Percentiles rank a stretch among this genome's conserved stretches.
Evolutionary conservation across 139 green algal genomes (phyloP).

Genomic region (Closterium sp.): DNA sequence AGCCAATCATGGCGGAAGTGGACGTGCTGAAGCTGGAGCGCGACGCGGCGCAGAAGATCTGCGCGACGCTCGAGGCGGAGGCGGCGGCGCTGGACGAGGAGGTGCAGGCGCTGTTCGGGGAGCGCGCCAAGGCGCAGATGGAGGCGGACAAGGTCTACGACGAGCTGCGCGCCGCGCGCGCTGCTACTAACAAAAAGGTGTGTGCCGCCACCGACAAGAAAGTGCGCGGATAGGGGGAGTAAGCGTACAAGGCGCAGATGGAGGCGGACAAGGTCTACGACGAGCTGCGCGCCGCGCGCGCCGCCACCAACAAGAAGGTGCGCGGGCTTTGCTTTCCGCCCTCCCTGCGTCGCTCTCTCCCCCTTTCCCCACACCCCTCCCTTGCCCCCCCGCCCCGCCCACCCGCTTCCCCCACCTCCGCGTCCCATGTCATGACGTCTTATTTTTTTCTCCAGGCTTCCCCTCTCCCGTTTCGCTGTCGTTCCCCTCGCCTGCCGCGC

Average conservation of each 20-base stretch:
- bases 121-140: not conserved
- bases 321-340: not conserved
- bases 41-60: constrained; percentile 40
- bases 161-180: constrained; percentile 14
- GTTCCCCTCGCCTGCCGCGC: too few relatives aligned
- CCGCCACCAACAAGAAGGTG: constrained; percentile 1
- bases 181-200: too few relatives aligned
- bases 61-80: constrained; percentile 33
- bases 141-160: constrained; percentile 36
- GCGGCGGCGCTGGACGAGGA: constrained; percentile 22
- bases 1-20: constrained; percentile 32
- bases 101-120: constrained; percentile 23
- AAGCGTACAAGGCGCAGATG: not conserved
- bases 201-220: too few relatives aligned
- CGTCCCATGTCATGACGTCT: too few relatives aligned
- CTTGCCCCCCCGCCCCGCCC: too few relatives aligned
- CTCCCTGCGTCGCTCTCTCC: too few relatives aligned
- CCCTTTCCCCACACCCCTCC: too few relatives aligned
- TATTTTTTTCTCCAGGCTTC: too few relatives aligned
- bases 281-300: constrained; percentile 14
- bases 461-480: too few relatives aligned
- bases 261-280: constrained; percentile 36
- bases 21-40: constrained; percentile 45
- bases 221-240: too few relatives aligned
- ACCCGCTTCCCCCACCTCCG: too few relatives aligned